Conservation (phyloP, 257 asterid species). For the Capsicum baccatum region DNA sequence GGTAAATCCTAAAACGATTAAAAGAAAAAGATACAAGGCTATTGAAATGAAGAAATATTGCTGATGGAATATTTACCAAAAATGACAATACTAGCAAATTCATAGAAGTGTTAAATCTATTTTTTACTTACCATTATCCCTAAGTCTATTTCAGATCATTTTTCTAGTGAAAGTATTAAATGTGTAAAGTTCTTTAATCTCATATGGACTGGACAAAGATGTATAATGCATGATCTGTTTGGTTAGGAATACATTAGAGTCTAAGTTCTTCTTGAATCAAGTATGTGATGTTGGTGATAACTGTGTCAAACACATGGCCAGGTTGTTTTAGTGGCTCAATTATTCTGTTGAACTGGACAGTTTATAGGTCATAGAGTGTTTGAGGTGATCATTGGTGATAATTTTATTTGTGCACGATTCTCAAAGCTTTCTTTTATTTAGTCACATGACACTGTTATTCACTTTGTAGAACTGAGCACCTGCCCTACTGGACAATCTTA, state of each 20-base stretch:
- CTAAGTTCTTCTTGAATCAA: conserved; percentile 27
- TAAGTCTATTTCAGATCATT: neutral
- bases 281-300: conserved; percentile 29
- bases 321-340: conserved; percentile 82
- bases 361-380: conserved; percentile 91
- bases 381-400: conserved; percentile 60
- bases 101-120: neutral
- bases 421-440: neutral
- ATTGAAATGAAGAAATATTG: neutral
- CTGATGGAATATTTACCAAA: neutral
- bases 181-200: neutral
- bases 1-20: neutral
- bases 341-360: conserved; percentile 95
- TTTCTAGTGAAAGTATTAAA: neutral
- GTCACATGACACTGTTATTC: neutral
- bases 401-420: neutral
- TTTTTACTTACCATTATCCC: neutral
- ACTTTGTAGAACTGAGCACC: conserved; percentile 88
- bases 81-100: neutral
- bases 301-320: conserved; percentile 40
- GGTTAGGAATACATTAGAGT: neutral
- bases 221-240: neutral
- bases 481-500: conserved; percentile 91
- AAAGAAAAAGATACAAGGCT: neutral
- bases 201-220: neutral